Evolutionary conservation across 2,329 filamentous ascomycete species (phyloP), one percentile per base, ranked within the genome.

Genomic region (Ceratocystis alfenasii): DNA sequence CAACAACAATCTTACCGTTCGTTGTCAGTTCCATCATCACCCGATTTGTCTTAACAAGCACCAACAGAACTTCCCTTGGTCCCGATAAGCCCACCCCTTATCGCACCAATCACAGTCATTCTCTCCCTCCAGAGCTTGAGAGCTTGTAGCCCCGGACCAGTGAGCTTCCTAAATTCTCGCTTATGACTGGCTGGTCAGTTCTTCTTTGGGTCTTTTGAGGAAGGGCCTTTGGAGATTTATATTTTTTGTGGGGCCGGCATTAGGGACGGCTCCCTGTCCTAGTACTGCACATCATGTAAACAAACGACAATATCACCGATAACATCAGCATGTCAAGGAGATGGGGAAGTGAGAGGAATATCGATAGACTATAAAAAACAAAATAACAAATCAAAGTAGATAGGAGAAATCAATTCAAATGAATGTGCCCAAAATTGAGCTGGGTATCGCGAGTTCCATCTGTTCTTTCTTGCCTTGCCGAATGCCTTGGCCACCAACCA

Each of bases 391-490:
- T 63, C 22, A 55, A 50, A 36, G 46, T 53, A 48, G 8, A 55
- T 62, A 64, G 36, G 41, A 60, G 20, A 59, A 65, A 65, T 44
- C 60, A 62, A 66, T 36, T 65, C 60, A 65, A 50, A 68, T 62
- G 61, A 66, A 63, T 67, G 63, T 62, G 63, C 63, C 68, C 65
- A 68, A 69, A 69, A 69, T 69, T 64, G 64, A 66, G 64, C 63
- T 66, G 50, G 65, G 57, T 66, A 64, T 67, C 65, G 62, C 67
- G 30, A 60, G 48, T 66, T 67, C 65, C 62, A 63, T 44, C 36
- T 59, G 33, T 59, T 30, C 53, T n/a, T n/a, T 17, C 17, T 33
- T 30, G 28, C 25, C 25, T 33, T 33, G 17, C 15, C 28, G 3
- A 30, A 8, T 30, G 53, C 53, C 53, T 20, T 59, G 25, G 53